Conservation (phyloP, 1,284 basidiomycete species). For the Ceratobasidium sp. region DNA sequence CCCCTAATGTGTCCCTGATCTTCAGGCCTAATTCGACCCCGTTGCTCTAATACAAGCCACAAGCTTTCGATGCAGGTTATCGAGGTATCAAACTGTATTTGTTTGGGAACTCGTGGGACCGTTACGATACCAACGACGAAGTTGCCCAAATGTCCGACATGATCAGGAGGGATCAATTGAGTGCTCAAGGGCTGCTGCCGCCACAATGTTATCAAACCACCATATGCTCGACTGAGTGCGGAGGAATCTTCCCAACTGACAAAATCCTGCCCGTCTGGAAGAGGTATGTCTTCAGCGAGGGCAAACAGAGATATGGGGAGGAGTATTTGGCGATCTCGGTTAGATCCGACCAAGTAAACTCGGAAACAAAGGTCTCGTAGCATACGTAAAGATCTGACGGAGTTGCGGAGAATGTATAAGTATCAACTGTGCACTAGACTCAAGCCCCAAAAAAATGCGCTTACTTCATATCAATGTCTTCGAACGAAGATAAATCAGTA, state of each 20-base stretch:
- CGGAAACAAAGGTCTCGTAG: background rate
- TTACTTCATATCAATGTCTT: background rate
- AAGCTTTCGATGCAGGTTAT: background rate
- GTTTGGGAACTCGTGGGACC: background rate
- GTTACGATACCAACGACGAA: background rate
- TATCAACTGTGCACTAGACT: no score
- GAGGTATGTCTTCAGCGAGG: background rate
- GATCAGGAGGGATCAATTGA: background rate
- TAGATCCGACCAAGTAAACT: background rate
- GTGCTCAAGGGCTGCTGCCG: background rate
- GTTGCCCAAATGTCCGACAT: background rate
- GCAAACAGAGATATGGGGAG: background rate
- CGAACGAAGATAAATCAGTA: background rate
- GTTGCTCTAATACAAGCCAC: background rate
- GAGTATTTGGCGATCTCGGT: background rate
- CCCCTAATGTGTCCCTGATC: background rate
- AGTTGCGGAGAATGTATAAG: no score
- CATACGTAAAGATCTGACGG: no score
- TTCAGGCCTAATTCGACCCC: background rate
- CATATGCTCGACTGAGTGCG: background rate
- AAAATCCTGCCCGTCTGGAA: background rate
- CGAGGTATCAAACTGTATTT: background rate
- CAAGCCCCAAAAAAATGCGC: background rate
- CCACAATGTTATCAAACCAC: background rate
- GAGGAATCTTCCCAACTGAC: background rate